Evolutionary conservation across 2,329 filamentous ascomycete species (phyloP), one percentile per base, ranked within the genome.

Genomic region (Penicillium sp.): DNA sequence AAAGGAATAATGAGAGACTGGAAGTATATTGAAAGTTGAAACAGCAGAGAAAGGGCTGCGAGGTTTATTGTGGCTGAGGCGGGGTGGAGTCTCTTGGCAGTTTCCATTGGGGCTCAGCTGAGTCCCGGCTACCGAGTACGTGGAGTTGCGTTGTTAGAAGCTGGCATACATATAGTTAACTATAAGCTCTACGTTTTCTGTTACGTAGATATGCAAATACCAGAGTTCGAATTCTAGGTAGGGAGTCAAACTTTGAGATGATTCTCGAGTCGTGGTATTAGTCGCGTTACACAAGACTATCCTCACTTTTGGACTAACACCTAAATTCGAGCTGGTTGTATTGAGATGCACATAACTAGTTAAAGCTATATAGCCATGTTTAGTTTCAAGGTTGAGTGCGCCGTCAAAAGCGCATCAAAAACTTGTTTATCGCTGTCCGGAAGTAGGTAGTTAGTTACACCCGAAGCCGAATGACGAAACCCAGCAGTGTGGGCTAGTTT

Each of bases 1-100:
- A n/a, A 18, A 41, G 32, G 50, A 44, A 46, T 31, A 58, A 60
- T 25, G 58, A 57, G 48, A 53, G 46, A 52, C 41, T 46, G 44
- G 46, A 41, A 42, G 49, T 24, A 42, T 10, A 25, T 38, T 47
- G 27, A 33, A 44, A 42, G n/a, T 27, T 33, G 27, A 38, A 35
- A 50, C 29, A 35, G 32, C n/a, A 23, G 20, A 47, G 18, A 39
- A 42, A 38, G 48, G 28, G 25, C 18, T 40, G 40, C 41, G 43
- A 48, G 24, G 38, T 25, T 13, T 15, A 41, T 38, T 53, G 54
- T 57, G 54, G 54, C 54, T 57, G 50, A 57, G 52, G 44, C 49
- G 52, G 35, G 40, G 54, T 57, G 54, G 54, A 57, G 49, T 44
- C 23, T 15, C 18, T 46, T 46, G 42, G 48, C 43, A 50, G 23